phyloP scores from a whole-genome alignment of 345 rosid species.

The Acer saccharum region DNA sequence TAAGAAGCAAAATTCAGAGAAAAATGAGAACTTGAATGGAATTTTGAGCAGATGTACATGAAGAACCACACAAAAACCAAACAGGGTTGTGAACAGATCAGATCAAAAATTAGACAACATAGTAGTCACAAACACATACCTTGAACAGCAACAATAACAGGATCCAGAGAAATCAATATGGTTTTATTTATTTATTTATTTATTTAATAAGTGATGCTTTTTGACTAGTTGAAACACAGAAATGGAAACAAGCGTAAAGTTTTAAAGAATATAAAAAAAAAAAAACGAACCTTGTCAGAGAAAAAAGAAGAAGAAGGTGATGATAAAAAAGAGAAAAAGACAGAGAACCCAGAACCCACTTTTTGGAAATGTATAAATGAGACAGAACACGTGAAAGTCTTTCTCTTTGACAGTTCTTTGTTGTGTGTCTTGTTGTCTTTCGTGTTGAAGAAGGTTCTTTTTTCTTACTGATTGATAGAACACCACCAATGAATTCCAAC shows the following conservation, averaged over 20 bases:
- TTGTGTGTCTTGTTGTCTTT: constrained; percentile 12
- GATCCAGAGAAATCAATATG: background rate
- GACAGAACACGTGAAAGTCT: background rate
- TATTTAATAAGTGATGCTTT: too few species aligned
- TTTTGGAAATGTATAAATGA: background rate
- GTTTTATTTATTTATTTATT: too few species aligned
- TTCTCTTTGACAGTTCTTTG: background rate
- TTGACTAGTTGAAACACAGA: too few species aligned
- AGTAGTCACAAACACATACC: background rate
- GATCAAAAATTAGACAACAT: background rate
- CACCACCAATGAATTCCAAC: background rate
- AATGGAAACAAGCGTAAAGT: background rate
- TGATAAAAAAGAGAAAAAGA: background rate
- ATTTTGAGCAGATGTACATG: too few species aligned
- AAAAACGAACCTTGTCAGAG: background rate
- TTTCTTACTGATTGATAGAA: too few species aligned
- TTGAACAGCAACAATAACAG: background rate
- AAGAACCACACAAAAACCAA: background rate
- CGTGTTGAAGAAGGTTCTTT: constrained; percentile 31
- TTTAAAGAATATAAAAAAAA: too few species aligned
- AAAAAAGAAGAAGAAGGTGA: background rate
- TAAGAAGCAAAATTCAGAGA: too few species aligned
- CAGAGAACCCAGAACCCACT: background rate
- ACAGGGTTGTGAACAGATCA: background rate
- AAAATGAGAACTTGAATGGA: too few species aligned